phyloP scores from a whole-genome alignment of 441 rosid genomes.

The Flueggea neowawraea region DNA sequence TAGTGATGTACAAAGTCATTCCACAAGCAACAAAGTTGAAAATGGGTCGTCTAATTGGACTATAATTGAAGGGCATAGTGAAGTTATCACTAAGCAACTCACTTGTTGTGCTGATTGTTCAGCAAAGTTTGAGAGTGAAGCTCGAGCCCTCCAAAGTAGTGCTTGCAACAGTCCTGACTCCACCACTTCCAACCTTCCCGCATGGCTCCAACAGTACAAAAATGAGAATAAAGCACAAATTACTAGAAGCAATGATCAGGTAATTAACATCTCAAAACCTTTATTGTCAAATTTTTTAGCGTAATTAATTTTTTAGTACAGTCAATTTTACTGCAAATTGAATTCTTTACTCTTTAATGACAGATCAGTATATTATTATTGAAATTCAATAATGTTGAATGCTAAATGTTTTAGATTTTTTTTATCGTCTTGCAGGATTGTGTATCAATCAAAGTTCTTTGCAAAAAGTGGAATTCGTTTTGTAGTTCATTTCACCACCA shows the following conservation, averaged over 20 bases:
- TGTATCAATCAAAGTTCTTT: constrained; percentile 43
- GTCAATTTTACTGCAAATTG: too few species aligned
- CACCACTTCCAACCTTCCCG: constrained; percentile 38
- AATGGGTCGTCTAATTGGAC: constrained; percentile 26
- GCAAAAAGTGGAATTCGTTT: constrained; percentile 59
- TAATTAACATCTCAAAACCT: constrained; percentile 6
- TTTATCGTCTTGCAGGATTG: constrained; percentile 37
- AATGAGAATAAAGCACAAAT: constrained; percentile 31
- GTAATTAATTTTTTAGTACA: too few species aligned
- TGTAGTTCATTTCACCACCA: constrained; percentile 56
- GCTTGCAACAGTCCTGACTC: constrained; percentile 23
- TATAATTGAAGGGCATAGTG: constrained; percentile 27
- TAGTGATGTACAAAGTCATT: constrained; percentile 40
- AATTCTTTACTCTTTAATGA: too few species aligned
- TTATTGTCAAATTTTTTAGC: too few species aligned
- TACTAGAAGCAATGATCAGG: constrained; percentile 35
- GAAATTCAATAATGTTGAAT: too few species aligned
- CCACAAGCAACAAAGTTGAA: constrained; percentile 34
- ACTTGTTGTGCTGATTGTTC: constrained; percentile 34
- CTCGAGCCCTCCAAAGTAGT: constrained; percentile 20
- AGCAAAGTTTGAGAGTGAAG: constrained; percentile 26
- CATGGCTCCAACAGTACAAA: constrained; percentile 65
- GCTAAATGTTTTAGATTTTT: not conserved
- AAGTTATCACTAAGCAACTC: constrained; percentile 19
- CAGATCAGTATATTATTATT: too few species aligned